Base-by-base conservation (phyloP, 176 grass and related monocot species). In the Elaeis guineensis region DNA sequence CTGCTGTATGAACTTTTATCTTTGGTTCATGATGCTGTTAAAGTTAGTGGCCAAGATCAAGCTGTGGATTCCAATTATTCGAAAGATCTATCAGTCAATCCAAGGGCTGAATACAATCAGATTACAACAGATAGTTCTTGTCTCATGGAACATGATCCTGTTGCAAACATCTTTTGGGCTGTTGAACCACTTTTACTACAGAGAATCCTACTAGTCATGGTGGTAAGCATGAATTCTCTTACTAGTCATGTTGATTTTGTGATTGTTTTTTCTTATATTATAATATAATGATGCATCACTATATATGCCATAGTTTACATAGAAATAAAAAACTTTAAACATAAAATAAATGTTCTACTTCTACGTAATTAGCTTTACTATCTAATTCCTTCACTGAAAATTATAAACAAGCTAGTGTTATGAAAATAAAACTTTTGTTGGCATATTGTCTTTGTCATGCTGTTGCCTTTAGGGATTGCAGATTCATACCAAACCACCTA, bases 1-100 rank as follows among this genome's bases (percentile, higher is more conserved):
- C 67, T 62, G 28, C 81, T 92, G 25, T 71, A 82, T 76, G 76
- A 85, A 73, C 84, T 97, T 26, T 66, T 92, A 28, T 92, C 84
- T 67, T 57, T 97, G 50, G 87, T 97, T 80, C 87, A 97, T 17
- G 26, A 85, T n/a, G 58, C 74, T 58, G 70, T 80, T 77, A 70
- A 80, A 69, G 23, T 32, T 57, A 62, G 52, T 86, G 72, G 59
- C 72, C 80, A 81, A 77, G 80, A 84, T 53, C 49, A 69, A 39
- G 26, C 19, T 69, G 19, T 55, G 64, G 52, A 81, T 52, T 30
- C 28, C 16, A 25, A 18, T 7, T 52, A 23, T 65, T 72, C 72
- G 39, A 54, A 69, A 66, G 19, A 72, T 82, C 24, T 59, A 74
- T 78, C 80, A 28, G 49, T 29, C 21, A 67, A 60, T 69, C 25